Base-by-base conservation (phyloP, 192 early-diverging fungal genomes). In the Linnemannia zychae region DNA sequence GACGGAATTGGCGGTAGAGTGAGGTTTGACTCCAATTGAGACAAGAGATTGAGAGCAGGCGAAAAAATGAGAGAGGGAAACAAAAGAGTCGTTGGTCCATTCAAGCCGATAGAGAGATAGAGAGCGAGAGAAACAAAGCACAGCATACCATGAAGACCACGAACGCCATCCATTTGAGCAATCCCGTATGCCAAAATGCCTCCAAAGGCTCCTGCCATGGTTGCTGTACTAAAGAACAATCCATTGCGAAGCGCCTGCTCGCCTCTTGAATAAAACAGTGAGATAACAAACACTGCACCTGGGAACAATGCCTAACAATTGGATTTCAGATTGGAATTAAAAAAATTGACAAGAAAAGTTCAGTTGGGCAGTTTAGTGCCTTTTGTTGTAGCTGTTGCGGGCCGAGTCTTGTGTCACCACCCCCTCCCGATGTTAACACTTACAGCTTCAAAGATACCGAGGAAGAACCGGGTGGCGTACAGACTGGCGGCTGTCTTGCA, bases 151-250 rank as follows among this genome's bases (percentile, higher is more conserved):
- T 79, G 53, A n/a, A 92, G 70, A 1, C 89, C 89, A 16, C 67
- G 67, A 18, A 67, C 69, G 17, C 89, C 90, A 40, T 93, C 74
- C 80, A 94, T 88, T 52, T 87, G 76, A 33, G 85, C 60, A 53
- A 94, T 91, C 49, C 84, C 90, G 81, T 91, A 93, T 34, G 92
- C 91, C 68, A 93, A 68, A 18, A 94, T 82, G 36, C 92, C 93
- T 24, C 91, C 92, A 71, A 94, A 91, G 13, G 90, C 88, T 37
- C 89, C 89, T 18, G 91, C 89, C n/a, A 93, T 75, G 0, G 88
- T 88, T 7, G 90, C 79, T 16, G 82, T 87, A n/a, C 82, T 49
- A 50, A 89, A 94, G 70, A 91, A 92, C 9, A 89, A 31, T 11
- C 87, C 90, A 20, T 91, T 75, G 28, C 92, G 80, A 34, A 88